Base-by-base conservation (phyloP, 176 grass and related monocot genomes). In the Oryza officinalis region DNA sequence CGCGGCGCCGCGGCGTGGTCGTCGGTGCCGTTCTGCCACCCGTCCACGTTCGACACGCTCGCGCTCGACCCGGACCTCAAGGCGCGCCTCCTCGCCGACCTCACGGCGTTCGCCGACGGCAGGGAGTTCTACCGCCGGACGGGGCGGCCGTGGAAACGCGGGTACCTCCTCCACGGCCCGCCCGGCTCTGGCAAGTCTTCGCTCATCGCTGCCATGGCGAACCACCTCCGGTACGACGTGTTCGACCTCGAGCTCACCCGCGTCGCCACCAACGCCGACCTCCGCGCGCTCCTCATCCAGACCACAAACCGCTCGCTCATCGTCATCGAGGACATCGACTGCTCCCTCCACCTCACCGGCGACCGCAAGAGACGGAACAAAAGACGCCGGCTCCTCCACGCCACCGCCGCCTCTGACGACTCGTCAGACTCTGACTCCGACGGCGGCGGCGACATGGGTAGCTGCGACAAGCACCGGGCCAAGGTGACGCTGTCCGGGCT, bases 241-340 rank as follows among this genome's bases (percentile, higher is more conserved):
- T 99, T 92, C 71, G 91, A 99, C 80, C 91, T 99, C 11, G 93
- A 99, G 86, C 91, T 99, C 80, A 96, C 96, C 50, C 93, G 91
- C 61, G 88, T 99, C 8, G 22, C 80, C 72, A 89, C 81, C 80
- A 99, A 99, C 78, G 89, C 89, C 25, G 96, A 94, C 75, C 91
- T 99, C 63, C 89, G 96, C 31, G 80, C 83, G 68, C 89, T 99
- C 64, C 91, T 99, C 59, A 88, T 94, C 67, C 91, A 99, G 80
- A 99, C 93, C 22, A 96, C 82, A 28, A 99, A 96, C 86, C 91
- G 93, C 23, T 99, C 93, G 57, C 68, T 99, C 77, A 94, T 99
- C 4, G 93, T 99, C 65, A 96, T 99, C 72, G 93, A 99, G 87
- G 96, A 99, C 81, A 99, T 99, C 23, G 93, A 98, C 78, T 98